These are phyloP conservation scores for Botrytis deweyae DNA, from an alignment of 2,329 filamentous ascomycete species.

Conservation along the genomic window DNA sequence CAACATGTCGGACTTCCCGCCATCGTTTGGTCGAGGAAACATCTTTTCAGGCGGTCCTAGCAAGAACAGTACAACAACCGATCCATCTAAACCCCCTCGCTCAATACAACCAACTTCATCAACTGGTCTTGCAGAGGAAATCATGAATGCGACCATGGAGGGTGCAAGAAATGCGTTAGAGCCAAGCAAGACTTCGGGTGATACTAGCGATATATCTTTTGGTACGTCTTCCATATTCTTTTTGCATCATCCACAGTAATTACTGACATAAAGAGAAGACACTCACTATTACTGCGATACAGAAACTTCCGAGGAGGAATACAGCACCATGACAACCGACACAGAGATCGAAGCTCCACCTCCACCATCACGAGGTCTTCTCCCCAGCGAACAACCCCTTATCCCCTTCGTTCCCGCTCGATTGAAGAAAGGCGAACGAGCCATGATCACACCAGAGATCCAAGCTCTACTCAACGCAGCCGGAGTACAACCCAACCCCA, in stretches of 20 bases:
- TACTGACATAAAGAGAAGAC: not conserved
- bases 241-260: rapidly evolving
- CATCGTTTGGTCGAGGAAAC: not conserved
- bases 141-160: not conserved
- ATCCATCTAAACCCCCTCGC: not conserved
- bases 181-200: not conserved
- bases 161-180: not conserved
- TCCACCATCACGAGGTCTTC: not conserved
- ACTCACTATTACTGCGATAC: not conserved
- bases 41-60: not conserved
- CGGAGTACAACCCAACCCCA: not conserved
- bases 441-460: constrained; percentile 1
- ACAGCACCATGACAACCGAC: not conserved
- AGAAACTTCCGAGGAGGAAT: not conserved
- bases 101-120: not conserved
- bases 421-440: not conserved
- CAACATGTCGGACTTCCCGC: not conserved
- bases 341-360: not conserved
- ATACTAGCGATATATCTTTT: not conserved
- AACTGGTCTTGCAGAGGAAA: not conserved
- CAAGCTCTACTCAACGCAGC: not conserved
- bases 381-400: constrained; percentile 3
- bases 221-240: not conserved
- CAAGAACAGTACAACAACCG: not conserved
- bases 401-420: not conserved